phyloP scores from a whole-genome alignment of 2,329 filamentous ascomycete species.

The Cercospora berteroae region DNA sequence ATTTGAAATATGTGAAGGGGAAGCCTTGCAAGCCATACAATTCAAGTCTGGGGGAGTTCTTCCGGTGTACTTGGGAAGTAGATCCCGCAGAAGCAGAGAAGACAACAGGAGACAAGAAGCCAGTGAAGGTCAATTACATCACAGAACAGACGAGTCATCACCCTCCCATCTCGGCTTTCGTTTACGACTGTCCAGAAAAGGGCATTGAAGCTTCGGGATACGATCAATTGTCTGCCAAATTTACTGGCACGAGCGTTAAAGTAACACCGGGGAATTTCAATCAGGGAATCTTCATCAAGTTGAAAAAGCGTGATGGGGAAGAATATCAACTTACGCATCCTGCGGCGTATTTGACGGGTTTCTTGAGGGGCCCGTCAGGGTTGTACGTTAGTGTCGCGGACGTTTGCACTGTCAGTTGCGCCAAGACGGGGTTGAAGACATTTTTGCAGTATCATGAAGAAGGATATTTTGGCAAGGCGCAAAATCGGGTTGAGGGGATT shows the following conservation, averaged over 20 bases:
- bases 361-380: conserved; percentile 69
- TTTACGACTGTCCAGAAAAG: conserved; percentile 86
- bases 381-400: conserved; percentile 89
- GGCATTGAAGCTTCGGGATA: conserved; percentile 85
- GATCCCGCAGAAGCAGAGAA: conserved; percentile 66
- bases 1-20: conserved; percentile 97
- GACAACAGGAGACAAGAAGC: conserved; percentile 39
- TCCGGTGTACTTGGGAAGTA: conserved; percentile 96
- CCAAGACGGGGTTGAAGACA: conserved; percentile 85
- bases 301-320: conserved; percentile 77
- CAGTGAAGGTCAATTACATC: conserved; percentile 82
- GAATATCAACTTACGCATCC: conserved; percentile 95
- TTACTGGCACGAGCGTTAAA: conserved; percentile 91
- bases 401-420: conserved; percentile 81
- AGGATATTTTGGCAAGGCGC: conserved; percentile 86
- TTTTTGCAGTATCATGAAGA: conserved; percentile 93
- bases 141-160: conserved; percentile 98
- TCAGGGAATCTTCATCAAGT: conserved; percentile 87
- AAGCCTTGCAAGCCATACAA: conserved; percentile 99
- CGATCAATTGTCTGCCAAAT: conserved; percentile 95
- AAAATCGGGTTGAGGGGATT: conserved; percentile 87
- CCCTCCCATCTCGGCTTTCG: conserved; percentile 94
- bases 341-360: conserved; percentile 83
- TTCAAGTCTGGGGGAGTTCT: conserved; percentile 94
- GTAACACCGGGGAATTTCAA: conserved; percentile 92